Evolutionary conservation across 2,329 filamentous ascomycete genomes (phyloP), one percentile per base, ranked within the genome.

Genomic region (Paraphoma sp.): DNA sequence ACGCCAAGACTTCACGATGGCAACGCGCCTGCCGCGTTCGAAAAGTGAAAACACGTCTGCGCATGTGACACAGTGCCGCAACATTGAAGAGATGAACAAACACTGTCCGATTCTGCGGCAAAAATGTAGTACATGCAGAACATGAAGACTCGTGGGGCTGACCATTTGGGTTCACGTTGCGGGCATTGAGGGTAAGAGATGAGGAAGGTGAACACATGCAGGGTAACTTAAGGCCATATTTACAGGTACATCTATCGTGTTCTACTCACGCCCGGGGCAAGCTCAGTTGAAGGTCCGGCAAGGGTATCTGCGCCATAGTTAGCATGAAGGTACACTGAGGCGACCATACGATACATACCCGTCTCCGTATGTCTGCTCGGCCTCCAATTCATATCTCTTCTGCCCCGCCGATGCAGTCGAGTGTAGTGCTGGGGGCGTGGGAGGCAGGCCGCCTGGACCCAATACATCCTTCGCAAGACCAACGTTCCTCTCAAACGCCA

Each of bases 361-460:
- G 48, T 52, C 59, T 16, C 69, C 73, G 61, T 96, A 97, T 57
- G 89, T 84, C 71, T 89, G 85, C 72, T 93, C 88, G 69, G 82
- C 80, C 33, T 82, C 79, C 69, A 91, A 72, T 70, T 96, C 87
- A 78, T 89, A 86, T 76, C 93, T 87, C 73, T 89, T 86, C 72
- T 87, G 83, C 81, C 87, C 86, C 59, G 82, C 75, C 43, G 83
- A 83, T 56, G 52, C 54, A 23, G 83, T 68, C 65, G 81, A 56
- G 64, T 78, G 86, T 77, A 88, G 79, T n/a, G 91, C 89, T 70
- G 87, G 88, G 14, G 94, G 95, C 71, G 90, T 80, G n/a, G 95
- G 95, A 54, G 95, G 95, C 78, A 99, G 78, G 1, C 94, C 93
- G 69, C 89, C 83, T 44, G 89, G 84, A 49, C 91, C 88, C 61